Evolutionary conservation across 257 asterid species (phyloP).

Genomic region (Thymus mandschuricus): DNA sequence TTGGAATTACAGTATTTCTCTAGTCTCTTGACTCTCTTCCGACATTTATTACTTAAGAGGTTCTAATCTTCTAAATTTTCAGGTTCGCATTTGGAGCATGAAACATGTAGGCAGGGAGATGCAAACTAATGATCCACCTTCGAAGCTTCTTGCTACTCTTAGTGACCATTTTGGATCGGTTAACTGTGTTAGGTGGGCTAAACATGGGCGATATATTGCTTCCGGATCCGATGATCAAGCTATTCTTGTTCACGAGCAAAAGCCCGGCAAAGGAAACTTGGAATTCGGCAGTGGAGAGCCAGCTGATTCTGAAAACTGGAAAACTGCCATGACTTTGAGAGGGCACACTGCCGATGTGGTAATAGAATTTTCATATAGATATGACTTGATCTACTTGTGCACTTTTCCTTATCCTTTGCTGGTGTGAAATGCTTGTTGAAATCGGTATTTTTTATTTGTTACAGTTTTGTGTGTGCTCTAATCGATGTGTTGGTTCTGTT

Average conservation of each 20-base stretch:
- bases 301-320: constrained; percentile 98
- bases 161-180: constrained; percentile 98
- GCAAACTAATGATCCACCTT: constrained; percentile 56
- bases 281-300: constrained; percentile 99
- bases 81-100: constrained; percentile 99
- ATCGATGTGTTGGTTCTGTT: constrained; percentile 52
- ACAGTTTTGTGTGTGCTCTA: constrained; percentile 39
- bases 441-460: constrained; percentile 18
- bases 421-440: constrained; percentile 12
- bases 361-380: constrained; percentile 38
- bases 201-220: constrained; percentile 90
- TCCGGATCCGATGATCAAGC: constrained; percentile 99
- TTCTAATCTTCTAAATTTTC: constrained; percentile 28
- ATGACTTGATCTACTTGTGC: background rate
- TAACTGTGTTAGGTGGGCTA: constrained; percentile 99
- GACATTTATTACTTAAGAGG: background rate
- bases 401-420: constrained; percentile 7
- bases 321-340: constrained; percentile 88
- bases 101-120: constrained; percentile 72
- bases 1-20: constrained; percentile 3
- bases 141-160: constrained; percentile 85
- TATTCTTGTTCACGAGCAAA: constrained; percentile 91
- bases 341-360: constrained; percentile 99
- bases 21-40: background rate
- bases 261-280: constrained; percentile 94